Conservation (phyloP, 805 yeast genomes). For the Cyberlindnera galapagoensis region DNA sequence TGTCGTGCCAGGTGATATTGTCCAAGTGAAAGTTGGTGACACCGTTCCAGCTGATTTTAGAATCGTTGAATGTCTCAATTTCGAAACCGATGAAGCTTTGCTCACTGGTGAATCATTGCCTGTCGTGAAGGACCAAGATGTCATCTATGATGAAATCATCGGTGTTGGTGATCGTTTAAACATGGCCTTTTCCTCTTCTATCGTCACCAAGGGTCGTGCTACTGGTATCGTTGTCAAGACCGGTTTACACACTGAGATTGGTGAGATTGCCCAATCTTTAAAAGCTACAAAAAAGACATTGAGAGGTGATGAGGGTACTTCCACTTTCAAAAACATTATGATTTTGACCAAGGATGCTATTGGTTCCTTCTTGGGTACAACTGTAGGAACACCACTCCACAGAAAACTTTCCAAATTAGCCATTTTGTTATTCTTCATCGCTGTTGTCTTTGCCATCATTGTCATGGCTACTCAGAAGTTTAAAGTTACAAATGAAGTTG, state of each 20-base stretch:
- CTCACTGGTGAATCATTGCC: conserved; percentile 65
- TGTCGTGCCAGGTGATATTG: conserved; percentile 71
- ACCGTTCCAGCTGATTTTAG: conserved; percentile 72
- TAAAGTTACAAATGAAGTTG: conserved; percentile 71
- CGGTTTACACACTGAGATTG: conserved; percentile 70
- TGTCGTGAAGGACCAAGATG: conserved; percentile 44
- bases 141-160: conserved; percentile 32
- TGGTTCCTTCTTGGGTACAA: conserved; percentile 69
- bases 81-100: conserved; percentile 66
- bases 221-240: conserved; percentile 60
- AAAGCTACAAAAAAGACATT: conserved; percentile 35
- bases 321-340: conserved; percentile 30
- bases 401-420: conserved; percentile 73
- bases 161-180: conserved; percentile 73
- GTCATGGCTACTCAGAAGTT: conserved; percentile 83
- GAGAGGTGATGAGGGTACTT: conserved; percentile 35
- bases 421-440: conserved; percentile 59
- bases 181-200: conserved; percentile 64
- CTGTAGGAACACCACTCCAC: conserved; percentile 78
- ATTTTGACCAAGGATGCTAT: conserved; percentile 44
- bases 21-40: conserved; percentile 60
- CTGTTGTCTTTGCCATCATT: conserved; percentile 80
- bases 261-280: conserved; percentile 60
- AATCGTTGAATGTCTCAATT: conserved; percentile 48
- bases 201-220: conserved; percentile 71